Evolutionary conservation across 768 basidiomycete species (phyloP).

Genomic region (Boletus pseudo-olivaceus): DNA sequence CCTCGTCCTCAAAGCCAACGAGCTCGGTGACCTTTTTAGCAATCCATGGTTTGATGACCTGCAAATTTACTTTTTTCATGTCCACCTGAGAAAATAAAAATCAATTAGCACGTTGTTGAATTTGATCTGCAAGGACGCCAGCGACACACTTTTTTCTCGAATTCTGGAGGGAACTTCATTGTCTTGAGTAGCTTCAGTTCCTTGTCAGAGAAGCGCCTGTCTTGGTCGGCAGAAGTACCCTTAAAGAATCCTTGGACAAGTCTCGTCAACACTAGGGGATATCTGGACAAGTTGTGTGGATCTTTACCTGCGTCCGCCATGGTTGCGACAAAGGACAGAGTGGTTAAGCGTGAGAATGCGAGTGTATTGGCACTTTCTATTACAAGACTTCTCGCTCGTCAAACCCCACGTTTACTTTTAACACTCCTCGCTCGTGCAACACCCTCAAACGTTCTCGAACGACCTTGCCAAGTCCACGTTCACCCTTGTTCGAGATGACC

Average conservation of each 20-base stretch:
- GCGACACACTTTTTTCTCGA: slow-evolving; percentile 72
- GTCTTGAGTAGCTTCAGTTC: slow-evolving; percentile 83
- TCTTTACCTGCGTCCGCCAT: slow-evolving; percentile 60
- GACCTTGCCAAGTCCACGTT: slow-evolving; percentile 21
- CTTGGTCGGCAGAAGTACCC: slow-evolving; percentile 87
- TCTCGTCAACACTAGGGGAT: slow-evolving; percentile 11
- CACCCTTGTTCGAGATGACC: slow-evolving; percentile 31
- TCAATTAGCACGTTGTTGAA: background rate
- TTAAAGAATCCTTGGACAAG: slow-evolving; percentile 71
- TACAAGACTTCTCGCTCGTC: slow-evolving; percentile 31
- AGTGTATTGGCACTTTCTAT: slow-evolving; percentile 1
- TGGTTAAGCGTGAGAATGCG: slow-evolving; percentile 18
- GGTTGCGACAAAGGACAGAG: slow-evolving; percentile 11
- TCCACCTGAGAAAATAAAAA: slow-evolving; percentile 58
- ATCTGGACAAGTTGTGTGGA: slow-evolving; percentile 10
- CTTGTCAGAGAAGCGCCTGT: slow-evolving; percentile 93
- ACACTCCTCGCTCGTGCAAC: slow-evolving; percentile 25
- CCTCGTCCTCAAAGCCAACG: slow-evolving; percentile 93
- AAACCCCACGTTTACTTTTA: slow-evolving; percentile 29
- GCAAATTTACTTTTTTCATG: slow-evolving; percentile 91
- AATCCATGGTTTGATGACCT: slow-evolving; percentile 93
- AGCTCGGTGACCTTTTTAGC: slow-evolving; percentile 89
- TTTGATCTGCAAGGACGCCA: background rate
- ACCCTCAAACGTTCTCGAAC: slow-evolving; percentile 21
- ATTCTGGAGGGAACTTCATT: slow-evolving; percentile 88